phyloP scores from a whole-genome alignment of 257 asterid genomes.

The Nicotiana undulata region DNA sequence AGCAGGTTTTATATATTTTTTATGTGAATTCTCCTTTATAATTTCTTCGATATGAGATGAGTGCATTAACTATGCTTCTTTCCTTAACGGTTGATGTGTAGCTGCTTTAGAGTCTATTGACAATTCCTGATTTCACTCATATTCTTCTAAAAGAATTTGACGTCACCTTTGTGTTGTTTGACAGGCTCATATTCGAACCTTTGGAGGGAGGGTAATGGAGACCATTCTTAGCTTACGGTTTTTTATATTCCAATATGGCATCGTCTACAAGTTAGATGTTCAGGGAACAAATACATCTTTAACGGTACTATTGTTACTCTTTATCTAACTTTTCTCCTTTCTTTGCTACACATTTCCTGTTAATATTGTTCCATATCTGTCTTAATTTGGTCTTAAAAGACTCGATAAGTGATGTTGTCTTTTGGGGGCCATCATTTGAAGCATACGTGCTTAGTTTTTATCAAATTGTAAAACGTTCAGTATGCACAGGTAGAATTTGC shows the following conservation, averaged over 20 bases:
- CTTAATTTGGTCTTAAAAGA: not conserved
- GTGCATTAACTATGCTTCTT: not conserved
- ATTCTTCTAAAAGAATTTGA: not conserved
- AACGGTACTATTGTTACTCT: constrained; percentile 41
- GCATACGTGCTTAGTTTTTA: not conserved
- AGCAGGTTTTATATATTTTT: not conserved
- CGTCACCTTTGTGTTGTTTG: constrained; percentile 15
- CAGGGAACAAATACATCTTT: constrained; percentile 70
- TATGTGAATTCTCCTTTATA: not conserved
- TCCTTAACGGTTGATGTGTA: not conserved
- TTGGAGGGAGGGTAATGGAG: constrained; percentile 87
- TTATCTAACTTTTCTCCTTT: not conserved
- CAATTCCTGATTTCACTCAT: not conserved
- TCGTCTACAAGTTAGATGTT: constrained; percentile 69
- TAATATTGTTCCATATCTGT: not conserved
- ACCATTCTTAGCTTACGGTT: constrained; percentile 86
- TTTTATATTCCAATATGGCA: constrained; percentile 89
- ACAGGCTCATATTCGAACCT: constrained; percentile 92
- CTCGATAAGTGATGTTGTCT: not conserved
- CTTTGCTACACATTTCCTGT: not conserved
- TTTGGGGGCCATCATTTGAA: not conserved
- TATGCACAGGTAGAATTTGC: not conserved
- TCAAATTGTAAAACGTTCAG: not conserved
- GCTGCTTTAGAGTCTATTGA: not conserved
- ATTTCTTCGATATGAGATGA: not conserved